Percentiles rank a stretch among this genome's conserved stretches.
Conservation (phyloP, 805 yeast species). For the Hanseniaspora nectarophila region DNA sequence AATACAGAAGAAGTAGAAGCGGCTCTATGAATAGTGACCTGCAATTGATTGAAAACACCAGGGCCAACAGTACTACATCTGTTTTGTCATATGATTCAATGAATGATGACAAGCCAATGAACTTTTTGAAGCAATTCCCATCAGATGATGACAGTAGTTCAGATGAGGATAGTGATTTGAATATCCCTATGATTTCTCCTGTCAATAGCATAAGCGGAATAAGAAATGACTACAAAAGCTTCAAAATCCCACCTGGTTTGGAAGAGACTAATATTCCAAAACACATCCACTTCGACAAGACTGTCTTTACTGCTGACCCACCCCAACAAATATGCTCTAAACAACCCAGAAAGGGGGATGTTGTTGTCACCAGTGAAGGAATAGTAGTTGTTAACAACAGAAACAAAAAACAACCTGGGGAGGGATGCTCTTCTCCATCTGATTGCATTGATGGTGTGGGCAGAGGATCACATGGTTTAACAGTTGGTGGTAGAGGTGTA, state of each 20-base stretch:
- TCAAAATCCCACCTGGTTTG: slow-evolving; percentile 29
- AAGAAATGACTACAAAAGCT: background rate
- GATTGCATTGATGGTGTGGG: slow-evolving; percentile 32
- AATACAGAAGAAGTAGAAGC: background rate
- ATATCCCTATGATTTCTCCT: slow-evolving; percentile 10
- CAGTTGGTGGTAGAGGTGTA: slow-evolving; percentile 14
- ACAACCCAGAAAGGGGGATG: slow-evolving; percentile 72
- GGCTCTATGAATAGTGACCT: background rate
- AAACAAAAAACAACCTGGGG: slow-evolving; percentile 45
- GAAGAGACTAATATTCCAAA: slow-evolving; percentile 36
- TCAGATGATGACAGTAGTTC: background rate
- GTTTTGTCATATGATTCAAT: background rate
- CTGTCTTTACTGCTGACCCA: slow-evolving; percentile 68
- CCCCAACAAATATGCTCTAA: slow-evolving; percentile 83
- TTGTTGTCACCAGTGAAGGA: slow-evolving; percentile 47
- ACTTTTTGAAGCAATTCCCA: background rate
- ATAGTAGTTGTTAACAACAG: slow-evolving; percentile 37
- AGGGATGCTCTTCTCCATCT: slow-evolving; percentile 74
- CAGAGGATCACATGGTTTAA: slow-evolving; percentile 15
- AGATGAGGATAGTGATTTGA: background rate
- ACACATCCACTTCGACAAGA: slow-evolving; percentile 66
- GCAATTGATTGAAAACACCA: background rate
- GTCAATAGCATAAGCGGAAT: background rate
- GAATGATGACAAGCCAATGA: background rate
- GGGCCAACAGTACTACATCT: slow-evolving; percentile 4